A percentile compares a stretch with the other conserved stretches of the same genome.
phyloP scores from a whole-genome alignment of 495 filamentous ascomycete genomes.

The Hypoxylon intermedium region DNA sequence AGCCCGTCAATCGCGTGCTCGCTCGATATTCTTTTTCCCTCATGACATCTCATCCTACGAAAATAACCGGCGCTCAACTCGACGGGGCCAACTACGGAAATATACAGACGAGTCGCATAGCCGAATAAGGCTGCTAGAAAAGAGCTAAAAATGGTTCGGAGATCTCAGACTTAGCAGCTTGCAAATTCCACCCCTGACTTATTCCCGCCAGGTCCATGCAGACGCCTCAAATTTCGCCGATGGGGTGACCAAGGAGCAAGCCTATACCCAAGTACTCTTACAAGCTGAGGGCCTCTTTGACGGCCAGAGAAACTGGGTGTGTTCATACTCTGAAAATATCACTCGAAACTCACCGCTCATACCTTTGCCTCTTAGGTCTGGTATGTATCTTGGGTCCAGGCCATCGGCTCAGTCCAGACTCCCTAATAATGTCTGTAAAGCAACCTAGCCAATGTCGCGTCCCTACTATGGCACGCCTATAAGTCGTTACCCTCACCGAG shows the following conservation, averaged over 20 bases:
- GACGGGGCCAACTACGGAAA: too few species aligned
- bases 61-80: too few species aligned
- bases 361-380: constrained; percentile 23
- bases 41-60: background rate
- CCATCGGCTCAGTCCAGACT: background rate
- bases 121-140: too few species aligned
- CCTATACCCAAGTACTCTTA: constrained; percentile 76
- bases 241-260: constrained; percentile 72
- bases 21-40: constrained; percentile 12
- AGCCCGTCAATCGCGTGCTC: constrained; percentile 25
- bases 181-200: constrained; percentile 16
- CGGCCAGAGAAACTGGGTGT: constrained; percentile 88
- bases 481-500: constrained; percentile 78
- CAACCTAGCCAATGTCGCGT: constrained; percentile 84
- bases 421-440: constrained; percentile 50
- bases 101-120: background rate
- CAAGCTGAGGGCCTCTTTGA: constrained; percentile 74
- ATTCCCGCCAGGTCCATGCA: constrained; percentile 77
- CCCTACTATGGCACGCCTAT: constrained; percentile 86
- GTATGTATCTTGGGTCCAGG: constrained; percentile 34
- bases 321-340: constrained; percentile 27
- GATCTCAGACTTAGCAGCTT: background rate
- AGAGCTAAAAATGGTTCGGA: constrained; percentile 27
- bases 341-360: constrained; percentile 2
- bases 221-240: constrained; percentile 78